Conservation (phyloP, 495 filamentous ascomycete species). For the Aspergillus kassunensis region DNA sequence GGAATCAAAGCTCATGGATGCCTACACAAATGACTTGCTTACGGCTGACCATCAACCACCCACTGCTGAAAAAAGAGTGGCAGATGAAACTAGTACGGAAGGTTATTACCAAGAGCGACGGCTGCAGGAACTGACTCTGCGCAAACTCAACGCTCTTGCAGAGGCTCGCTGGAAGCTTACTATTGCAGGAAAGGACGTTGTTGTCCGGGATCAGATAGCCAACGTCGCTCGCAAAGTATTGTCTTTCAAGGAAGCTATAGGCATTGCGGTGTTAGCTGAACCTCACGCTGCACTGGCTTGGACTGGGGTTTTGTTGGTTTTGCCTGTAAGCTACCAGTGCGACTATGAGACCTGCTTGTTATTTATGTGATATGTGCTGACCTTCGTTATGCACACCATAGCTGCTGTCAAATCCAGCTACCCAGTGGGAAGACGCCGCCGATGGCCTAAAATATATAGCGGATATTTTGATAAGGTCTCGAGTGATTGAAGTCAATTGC, state of each 20-base stretch:
- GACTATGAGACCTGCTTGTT: no score
- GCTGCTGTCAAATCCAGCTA: not conserved
- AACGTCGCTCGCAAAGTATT: not conserved
- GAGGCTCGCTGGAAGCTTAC: not conserved
- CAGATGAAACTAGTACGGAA: not conserved
- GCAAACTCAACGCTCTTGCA: not conserved
- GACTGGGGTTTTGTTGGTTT: slow-evolving; percentile 18
- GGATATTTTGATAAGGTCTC: not conserved
- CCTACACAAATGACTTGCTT: not conserved
- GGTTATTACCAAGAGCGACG: no score
- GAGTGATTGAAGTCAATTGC: not conserved
- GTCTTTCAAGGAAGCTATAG: slow-evolving; percentile 11
- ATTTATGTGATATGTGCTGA: no score
- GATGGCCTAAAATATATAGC: not conserved
- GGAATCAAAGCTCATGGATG: not conserved
- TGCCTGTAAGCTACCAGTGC: not conserved
- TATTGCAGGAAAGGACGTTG: not conserved
- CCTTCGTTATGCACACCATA: not conserved
- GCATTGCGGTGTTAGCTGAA: slow-evolving; percentile 13
- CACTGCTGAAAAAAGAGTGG: no score
- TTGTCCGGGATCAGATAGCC: not conserved
- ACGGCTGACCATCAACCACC: not conserved
- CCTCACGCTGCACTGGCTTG: slow-evolving; percentile 24
- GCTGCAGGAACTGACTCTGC: not conserved
- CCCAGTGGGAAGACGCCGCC: not conserved